Evolutionary conservation across 75 land plant genomes (phyloP), one percentile per base, ranked within the genome.

Genomic region (Selaginella tamariscina): DNA sequence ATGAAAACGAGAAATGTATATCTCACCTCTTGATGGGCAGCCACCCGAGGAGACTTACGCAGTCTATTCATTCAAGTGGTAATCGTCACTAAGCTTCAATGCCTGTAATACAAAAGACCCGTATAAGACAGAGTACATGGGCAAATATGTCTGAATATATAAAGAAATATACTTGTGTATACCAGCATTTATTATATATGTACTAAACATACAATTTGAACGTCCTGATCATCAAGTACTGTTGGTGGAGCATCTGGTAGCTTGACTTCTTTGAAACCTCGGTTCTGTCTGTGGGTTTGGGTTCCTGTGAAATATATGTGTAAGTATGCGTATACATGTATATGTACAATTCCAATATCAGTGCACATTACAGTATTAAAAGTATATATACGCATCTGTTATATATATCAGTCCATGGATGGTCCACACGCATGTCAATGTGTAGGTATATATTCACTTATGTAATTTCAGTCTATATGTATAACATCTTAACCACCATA

Each of bases 1-100:
- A 1, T 32, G 44, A 2, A 20, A 18, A 31, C 56, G n/a, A 73
- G 22, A 55, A 2, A 2, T 20, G 30, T 31, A 28, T 65, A 65
- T 31, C 55, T 24, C 80, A 93, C 98, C 96, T 90, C 98, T 65
- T 89, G 91, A 76, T 94, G 89, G 15, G 98, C 82, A 73, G 81
- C 73, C 56, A 94, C n/a, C n/a, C 81, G 56, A 94, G 82, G 56
- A 94, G 55, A 9, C 80, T 73, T 32, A 94, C 96, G 74, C 91
- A 94, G 32, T 90, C 83, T 20, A 94, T 72, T 94, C 98, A 79
- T 94, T 90, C 31, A 94, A 81, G 76, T 94, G 78, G 9, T 84
- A 82, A 54, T 94, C 98, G 55, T 94, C 96, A 68, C 98, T 94
- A 74, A 94, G 75, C 55, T 94, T 94, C 31, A 87, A 62, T 15